Evolutionary conservation across 2,329 filamentous ascomycete genomes (phyloP), one percentile per base, ranked within the genome.

Genomic region (Clonostachys rhizophaga): DNA sequence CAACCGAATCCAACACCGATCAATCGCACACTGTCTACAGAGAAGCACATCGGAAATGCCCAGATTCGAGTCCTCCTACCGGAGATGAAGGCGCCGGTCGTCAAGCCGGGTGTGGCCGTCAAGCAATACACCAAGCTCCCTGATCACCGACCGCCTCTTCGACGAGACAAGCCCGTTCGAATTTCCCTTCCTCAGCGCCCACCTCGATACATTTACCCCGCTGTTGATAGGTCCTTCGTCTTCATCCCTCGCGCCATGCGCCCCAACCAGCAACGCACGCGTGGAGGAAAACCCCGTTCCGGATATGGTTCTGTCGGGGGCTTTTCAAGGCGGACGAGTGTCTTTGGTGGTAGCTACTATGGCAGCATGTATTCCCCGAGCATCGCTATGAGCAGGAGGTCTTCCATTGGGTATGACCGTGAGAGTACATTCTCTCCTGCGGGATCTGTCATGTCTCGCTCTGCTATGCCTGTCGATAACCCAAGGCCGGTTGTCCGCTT

Each of bases 211-310:
- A 91, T 96, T 50, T 96, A 94, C 67, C 94, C 94, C 6, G 87
- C 91, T 3, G 76, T 81, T 42, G 91, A 96, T 58, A 79, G 94
- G 54, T 97, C 94, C 0, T 99, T 99, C 66, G 95, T 96, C 58
- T 99, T 99, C 69, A 99, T 99, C 50, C 94, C 94, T 12, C 81
- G 94, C 55, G 92, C 92, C 11, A 79, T 96, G 71, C 83, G 94
- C 55, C 94, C 94, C 13, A 96, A 96, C 63, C 91, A 95, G 64
- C 89, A 95, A 70, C 81, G 84, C 78, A 87, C 18, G 47, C 59
- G 61, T 49, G 62, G 65, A 43, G 87, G 86, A 50, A 86, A 89
- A 60, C 84, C 89, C 36, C 79, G 85, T 49, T 87, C 89, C 49
- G 82, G 83, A 14, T 79, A 87, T 67, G 85, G 75, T 54, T 89